These are phyloP conservation scores for Stentor coeruleus DNA, from an alignment of 73 alveolate species.

Conservation along the genomic window DNA sequence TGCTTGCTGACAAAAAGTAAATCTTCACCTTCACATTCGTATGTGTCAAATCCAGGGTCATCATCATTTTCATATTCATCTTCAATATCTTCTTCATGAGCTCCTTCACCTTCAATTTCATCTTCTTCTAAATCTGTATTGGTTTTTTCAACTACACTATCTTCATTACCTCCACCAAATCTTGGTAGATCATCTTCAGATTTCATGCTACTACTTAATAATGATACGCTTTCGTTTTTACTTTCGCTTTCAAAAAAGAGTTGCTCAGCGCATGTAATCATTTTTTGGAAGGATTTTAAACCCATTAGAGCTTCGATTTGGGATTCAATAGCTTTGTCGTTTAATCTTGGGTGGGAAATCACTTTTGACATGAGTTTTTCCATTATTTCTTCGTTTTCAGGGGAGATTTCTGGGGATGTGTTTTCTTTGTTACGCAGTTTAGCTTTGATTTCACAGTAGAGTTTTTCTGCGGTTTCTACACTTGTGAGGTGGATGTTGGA, in stretches of 20 bases:
- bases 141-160: conserved; percentile 20
- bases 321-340: conserved; percentile 61
- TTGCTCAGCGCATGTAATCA: conserved; percentile 81
- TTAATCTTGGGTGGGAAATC: conserved; percentile 66
- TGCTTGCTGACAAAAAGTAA: conserved; percentile 83
- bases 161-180: conserved; percentile 36
- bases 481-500: neutral
- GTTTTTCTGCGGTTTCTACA: conserved; percentile 12
- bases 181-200: conserved; percentile 49
- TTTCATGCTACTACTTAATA: conserved; percentile 28
- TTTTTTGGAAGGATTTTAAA: conserved; percentile 73
- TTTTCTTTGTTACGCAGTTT: neutral
- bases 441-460: neutral
- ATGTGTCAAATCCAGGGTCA: conserved; percentile 95
- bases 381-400: conserved; percentile 75
- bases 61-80: conserved; percentile 97
- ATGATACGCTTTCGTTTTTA: conserved; percentile 32
- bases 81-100: conserved; percentile 23
- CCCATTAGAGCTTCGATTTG: conserved; percentile 68
- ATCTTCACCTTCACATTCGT: conserved; percentile 90
- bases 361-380: conserved; percentile 80
- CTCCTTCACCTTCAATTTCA: conserved; percentile 31
- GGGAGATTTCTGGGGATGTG: neutral
- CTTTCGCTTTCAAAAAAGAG: conserved; percentile 14
- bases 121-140: conserved; percentile 16